Conservation (phyloP, 169 alveolate species). For the Cryptosporidium canis region DNA sequence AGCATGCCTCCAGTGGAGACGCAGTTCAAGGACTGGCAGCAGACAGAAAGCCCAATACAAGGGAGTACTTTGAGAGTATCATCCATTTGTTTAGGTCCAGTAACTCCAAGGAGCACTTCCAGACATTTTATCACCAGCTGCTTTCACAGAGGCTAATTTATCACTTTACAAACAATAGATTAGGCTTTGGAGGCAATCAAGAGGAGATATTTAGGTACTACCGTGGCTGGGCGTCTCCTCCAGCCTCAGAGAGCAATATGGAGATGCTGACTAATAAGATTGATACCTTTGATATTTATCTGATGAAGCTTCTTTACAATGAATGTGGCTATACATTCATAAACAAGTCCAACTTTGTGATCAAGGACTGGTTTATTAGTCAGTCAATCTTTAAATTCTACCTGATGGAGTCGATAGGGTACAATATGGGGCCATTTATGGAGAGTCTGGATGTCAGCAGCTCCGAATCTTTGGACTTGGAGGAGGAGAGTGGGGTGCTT, state of each 20-base stretch:
- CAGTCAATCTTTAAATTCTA: constrained; percentile 41
- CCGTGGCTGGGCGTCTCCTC: background rate
- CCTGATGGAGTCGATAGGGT: background rate
- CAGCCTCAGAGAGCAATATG: background rate
- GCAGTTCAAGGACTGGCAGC: background rate
- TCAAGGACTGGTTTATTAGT: constrained; percentile 35
- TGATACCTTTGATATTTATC: constrained; percentile 29
- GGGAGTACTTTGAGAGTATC: constrained; percentile 2
- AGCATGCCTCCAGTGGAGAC: background rate
- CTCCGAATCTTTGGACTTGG: background rate
- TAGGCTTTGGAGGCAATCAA: constrained; percentile 18
- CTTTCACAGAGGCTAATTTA: constrained; percentile 13
- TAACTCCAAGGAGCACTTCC: constrained; percentile 38
- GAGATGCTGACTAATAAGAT: constrained; percentile 20
- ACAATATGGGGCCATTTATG: background rate
- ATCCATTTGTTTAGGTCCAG: constrained; percentile 28
- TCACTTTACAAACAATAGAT: background rate
- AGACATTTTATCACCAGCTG: constrained; percentile 3
- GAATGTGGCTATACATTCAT: constrained; percentile 64
- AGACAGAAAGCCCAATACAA: background rate
- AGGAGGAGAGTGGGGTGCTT: background rate
- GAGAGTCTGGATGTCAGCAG: background rate
- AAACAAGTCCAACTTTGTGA: constrained; percentile 27
- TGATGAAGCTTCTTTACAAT: constrained; percentile 28
- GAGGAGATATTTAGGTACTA: background rate